Evolutionary conservation across 1,284 basidiomycete genomes (phyloP).

Genomic region (Vanrija sp.): DNA sequence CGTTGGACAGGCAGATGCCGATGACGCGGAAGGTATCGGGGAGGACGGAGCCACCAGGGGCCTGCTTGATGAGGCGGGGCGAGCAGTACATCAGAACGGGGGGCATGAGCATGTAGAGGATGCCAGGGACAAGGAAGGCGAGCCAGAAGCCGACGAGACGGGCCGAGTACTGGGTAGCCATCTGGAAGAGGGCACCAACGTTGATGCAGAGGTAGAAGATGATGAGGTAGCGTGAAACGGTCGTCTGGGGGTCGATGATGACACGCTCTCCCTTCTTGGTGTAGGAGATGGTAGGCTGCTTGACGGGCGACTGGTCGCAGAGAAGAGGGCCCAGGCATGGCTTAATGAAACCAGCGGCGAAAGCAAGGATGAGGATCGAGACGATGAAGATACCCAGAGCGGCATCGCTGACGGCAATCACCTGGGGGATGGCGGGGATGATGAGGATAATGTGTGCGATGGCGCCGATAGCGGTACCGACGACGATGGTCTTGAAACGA

Average conservation of each 20-base stretch:
- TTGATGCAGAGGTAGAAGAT: constrained; percentile 45
- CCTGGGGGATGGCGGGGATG: constrained; percentile 40
- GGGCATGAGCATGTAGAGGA: constrained; percentile 51
- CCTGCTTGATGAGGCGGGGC: constrained; percentile 49
- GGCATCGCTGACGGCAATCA: constrained; percentile 31
- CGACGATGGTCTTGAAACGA: constrained; percentile 66
- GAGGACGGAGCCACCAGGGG: constrained; percentile 52
- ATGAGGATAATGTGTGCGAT: constrained; percentile 40
- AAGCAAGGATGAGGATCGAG: constrained; percentile 43
- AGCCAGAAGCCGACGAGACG: constrained; percentile 49
- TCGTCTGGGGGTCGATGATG: constrained; percentile 44
- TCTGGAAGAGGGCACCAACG: constrained; percentile 43
- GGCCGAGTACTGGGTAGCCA: constrained; percentile 42
- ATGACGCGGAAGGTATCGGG: constrained; percentile 43
- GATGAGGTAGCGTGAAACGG: constrained; percentile 39
- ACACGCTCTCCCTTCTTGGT: constrained; percentile 40
- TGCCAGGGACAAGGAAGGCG: constrained; percentile 50
- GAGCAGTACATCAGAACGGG: constrained; percentile 47
- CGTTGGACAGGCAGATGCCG: constrained; percentile 22
- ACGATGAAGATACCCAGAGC: constrained; percentile 41
- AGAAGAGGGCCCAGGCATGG: constrained; percentile 45
- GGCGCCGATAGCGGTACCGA: constrained; percentile 42
- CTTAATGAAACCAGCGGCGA: constrained; percentile 47
- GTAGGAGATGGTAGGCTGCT: constrained; percentile 29
- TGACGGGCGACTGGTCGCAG: constrained; percentile 46